Percentiles rank a stretch among this genome's conserved stretches.
Conservation (phyloP, 148 eudicot species). For the Limonium bicolor region DNA sequence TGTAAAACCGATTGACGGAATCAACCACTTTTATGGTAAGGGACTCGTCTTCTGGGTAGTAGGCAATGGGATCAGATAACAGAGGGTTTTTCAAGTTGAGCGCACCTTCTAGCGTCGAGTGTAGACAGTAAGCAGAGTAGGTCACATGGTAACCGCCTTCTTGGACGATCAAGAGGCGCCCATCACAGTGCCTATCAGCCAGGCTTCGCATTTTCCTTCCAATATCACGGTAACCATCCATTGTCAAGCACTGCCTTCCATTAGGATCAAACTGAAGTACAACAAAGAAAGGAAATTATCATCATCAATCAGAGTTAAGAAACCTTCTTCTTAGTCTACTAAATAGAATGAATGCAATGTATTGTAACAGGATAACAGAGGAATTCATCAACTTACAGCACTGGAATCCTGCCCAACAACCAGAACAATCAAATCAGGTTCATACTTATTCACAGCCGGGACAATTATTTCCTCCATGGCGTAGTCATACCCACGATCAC, state of each 20-base stretch:
- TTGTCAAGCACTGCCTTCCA: conserved; percentile 96
- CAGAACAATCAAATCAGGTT: conserved; percentile 68
- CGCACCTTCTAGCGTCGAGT: conserved; percentile 80
- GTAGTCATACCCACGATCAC: conserved; percentile 53
- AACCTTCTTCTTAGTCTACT: not conserved
- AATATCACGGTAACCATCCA: conserved; percentile 72
- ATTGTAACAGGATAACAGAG: not conserved
- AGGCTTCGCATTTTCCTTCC: conserved; percentile 35
- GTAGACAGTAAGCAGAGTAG: conserved; percentile 89
- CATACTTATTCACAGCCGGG: conserved; percentile 59
- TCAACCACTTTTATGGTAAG: conserved; percentile 23
- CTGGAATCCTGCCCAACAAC: conserved; percentile 91
- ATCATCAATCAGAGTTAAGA: too few relatives aligned
- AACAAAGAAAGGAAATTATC: not conserved
- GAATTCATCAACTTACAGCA: conserved; percentile 46
- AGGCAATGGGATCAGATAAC: conserved; percentile 63
- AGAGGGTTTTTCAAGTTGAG: conserved; percentile 38
- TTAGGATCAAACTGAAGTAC: conserved; percentile 81
- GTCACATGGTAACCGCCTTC: conserved; percentile 95
- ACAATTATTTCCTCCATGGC: conserved; percentile 61
- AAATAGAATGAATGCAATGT: not conserved
- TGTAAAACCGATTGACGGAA: conserved; percentile 34
- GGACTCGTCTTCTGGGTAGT: conserved; percentile 74
- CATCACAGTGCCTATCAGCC: conserved; percentile 46
- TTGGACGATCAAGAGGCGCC: conserved; percentile 69